Evolutionary conservation across 331 rosid genomes (phyloP), one percentile per base, ranked within the genome.

Genomic region (Telfairia occidentalis): DNA sequence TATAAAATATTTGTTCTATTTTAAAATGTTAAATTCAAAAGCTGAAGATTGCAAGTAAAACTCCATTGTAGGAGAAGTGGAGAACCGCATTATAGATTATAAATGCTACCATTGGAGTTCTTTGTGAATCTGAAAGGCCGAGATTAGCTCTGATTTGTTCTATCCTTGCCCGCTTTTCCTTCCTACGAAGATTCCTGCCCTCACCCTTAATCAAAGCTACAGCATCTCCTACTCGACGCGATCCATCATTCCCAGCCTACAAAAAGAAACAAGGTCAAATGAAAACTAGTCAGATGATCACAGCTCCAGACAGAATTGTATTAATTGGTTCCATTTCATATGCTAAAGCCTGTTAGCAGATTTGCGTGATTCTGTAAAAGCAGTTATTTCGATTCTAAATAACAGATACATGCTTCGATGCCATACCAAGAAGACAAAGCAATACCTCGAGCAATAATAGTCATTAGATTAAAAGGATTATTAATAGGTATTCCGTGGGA

Each of bases 111-210:
- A 57, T 71, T 59, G 97, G 98, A 19, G 97, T 95, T 87, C 98
- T 91, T 84, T 95, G 96, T 1, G 96, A 89, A 82, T 95, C 98
- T 24, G 98, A 95, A 89, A 95, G 93, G 53, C 98, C 98, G 37
- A 95, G 97, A 81, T 96, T 95, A 72, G 98, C 98, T 88, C 96
- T 85, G 74, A 95, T 95, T 87, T 91, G 98, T 79, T 95, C 96
- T 78, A 95, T 90, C 83, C 97, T 87, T 16, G 90, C 92, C 85
- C 92, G 89, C 78, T 96, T 91, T 83, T 91, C 96, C 85, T 95
- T 91, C 83, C 98, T 91, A n/a, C 93, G 91, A 48, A 95, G 85
- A 80, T 43, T 90, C 82, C 63, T 91, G 32, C 88, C 92, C 77
- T 58, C 88, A 10, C 98, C 97, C 84, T 90, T 95, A 77, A 95